Base-by-base conservation (phyloP, 1,139 yeast species). In the Suhomyces guaymorum region DNA sequence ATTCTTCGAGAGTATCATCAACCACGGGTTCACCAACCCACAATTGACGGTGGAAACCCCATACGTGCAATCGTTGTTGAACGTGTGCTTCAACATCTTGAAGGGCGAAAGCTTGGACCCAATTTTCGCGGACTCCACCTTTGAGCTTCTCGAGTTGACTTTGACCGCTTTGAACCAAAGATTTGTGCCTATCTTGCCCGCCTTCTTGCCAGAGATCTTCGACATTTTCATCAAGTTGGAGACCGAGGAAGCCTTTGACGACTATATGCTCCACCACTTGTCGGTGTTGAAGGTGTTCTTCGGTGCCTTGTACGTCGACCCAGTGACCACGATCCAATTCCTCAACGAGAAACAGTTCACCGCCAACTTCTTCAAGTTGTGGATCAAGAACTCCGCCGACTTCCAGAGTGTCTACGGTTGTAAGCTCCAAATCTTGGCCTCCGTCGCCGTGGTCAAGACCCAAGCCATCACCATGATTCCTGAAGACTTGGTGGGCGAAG, bases 351-450 rank as follows among this genome's bases (percentile, higher is more conserved):
- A 68, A 37, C 57, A 61, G 11, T 68, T 70, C 46, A 52, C 61
- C 6, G 52, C 55, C 23, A 52, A 60, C 25, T 71, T 73, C 46
- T 64, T 64, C 52, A 66, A 68, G 41, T 58, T 74, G 41, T 75
- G 80, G 80, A 61, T 74, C 42, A 63, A 70, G 42, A 60, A 73
- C 46, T 63, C 70, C 23, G 66, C 57, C 20, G 70, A 67, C 43
- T 70, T 74, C 58, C 73, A 67, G 44, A 74, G 79, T 50, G 81
- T 75, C 13, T 75, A 75, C 43, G 82, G 80, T 15, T 66, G 79
- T 44, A 77, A 76, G 49, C 57, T 76, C 28, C 80, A 77, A 52
- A 67, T 74, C 5, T 55, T 75, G 49, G 66, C 77, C 1, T 51
- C 64, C 21, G 50, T 66, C 36, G 44, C 69, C 4, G 54, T 71